Evolutionary conservation across 2,329 filamentous ascomycete species (phyloP).

Genomic region (Fonsecaea multimorphosa): DNA sequence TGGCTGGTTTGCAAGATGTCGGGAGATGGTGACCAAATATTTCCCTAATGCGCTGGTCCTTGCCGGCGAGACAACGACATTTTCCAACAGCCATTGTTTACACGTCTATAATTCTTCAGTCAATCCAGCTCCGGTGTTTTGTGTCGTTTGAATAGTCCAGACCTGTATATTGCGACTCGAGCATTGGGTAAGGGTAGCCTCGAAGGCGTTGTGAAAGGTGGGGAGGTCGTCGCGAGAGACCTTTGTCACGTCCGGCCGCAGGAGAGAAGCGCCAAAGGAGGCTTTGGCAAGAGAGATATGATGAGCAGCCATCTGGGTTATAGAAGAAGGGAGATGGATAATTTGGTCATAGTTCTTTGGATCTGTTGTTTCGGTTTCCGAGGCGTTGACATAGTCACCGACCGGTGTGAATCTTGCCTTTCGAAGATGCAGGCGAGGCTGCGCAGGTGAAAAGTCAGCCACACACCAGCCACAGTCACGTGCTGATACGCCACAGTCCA

Average conservation of each 20-base stretch:
- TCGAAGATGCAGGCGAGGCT: background rate
- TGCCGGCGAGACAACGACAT: constrained; percentile 70
- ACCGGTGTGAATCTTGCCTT: background rate
- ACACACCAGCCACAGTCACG: background rate
- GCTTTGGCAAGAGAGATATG: constrained; percentile 76
- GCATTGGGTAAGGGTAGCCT: constrained; percentile 71
- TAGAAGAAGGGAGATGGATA: background rate
- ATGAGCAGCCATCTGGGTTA: constrained; percentile 36
- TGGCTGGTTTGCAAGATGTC: constrained; percentile 56
- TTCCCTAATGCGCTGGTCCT: constrained; percentile 73
- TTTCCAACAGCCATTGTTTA: constrained; percentile 81
- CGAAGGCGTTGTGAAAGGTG: constrained; percentile 70
- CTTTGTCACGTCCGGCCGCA: constrained; percentile 74
- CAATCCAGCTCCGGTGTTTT: constrained; percentile 26
- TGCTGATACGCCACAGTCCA: background rate
- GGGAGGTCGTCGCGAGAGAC: constrained; percentile 73
- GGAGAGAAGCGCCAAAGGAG: constrained; percentile 73
- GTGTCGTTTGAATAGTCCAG: constrained; percentile 58
- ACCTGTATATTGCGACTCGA: constrained; percentile 86
- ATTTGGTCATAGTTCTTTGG: background rate
- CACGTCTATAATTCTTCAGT: constrained; percentile 68
- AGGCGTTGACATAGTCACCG: background rate
- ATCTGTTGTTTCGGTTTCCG: background rate
- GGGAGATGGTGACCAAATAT: constrained; percentile 73
- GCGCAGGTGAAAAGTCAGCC: background rate